These are phyloP conservation scores for Yarrowia sp. DNA, from an alignment of 805 yeast genomes.

Conservation along the genomic window DNA sequence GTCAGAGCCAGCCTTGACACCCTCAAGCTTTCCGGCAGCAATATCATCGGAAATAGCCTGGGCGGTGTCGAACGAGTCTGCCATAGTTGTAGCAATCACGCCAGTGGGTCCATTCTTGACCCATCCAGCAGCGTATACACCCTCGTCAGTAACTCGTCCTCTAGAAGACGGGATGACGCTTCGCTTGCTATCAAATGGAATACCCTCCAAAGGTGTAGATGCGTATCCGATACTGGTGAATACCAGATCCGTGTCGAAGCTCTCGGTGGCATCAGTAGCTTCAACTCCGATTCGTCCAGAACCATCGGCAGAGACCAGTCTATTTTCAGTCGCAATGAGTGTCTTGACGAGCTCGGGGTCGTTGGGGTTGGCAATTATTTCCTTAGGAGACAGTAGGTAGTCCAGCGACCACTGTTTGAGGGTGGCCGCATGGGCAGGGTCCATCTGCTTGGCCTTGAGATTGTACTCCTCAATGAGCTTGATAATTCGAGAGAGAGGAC, in stretches of 20 bases:
- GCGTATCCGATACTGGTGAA: constrained; percentile 82
- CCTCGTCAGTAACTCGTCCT: constrained; percentile 47
- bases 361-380: constrained; percentile 40
- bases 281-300: constrained; percentile 37
- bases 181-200: constrained; percentile 45
- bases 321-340: constrained; percentile 50
- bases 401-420: constrained; percentile 60
- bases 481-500: constrained; percentile 26
- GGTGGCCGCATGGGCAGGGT: background rate
- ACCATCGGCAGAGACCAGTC: constrained; percentile 41
- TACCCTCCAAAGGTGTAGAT: constrained; percentile 55
- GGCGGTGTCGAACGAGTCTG: constrained; percentile 74
- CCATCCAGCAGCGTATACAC: constrained; percentile 88
- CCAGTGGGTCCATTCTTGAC: constrained; percentile 82
- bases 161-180: constrained; percentile 48
- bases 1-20: constrained; percentile 37
- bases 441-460: constrained; percentile 13
- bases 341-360: constrained; percentile 44
- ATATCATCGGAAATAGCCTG: constrained; percentile 59
- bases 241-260: constrained; percentile 54
- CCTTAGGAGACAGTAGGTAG: constrained; percentile 64
- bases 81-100: constrained; percentile 86
- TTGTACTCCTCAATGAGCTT: constrained; percentile 30
- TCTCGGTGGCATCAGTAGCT: constrained; percentile 26
- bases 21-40: constrained; percentile 33